These are phyloP conservation scores for Centella asiatica DNA, from an alignment of 129 eudicot genomes.

Conservation along the genomic window DNA sequence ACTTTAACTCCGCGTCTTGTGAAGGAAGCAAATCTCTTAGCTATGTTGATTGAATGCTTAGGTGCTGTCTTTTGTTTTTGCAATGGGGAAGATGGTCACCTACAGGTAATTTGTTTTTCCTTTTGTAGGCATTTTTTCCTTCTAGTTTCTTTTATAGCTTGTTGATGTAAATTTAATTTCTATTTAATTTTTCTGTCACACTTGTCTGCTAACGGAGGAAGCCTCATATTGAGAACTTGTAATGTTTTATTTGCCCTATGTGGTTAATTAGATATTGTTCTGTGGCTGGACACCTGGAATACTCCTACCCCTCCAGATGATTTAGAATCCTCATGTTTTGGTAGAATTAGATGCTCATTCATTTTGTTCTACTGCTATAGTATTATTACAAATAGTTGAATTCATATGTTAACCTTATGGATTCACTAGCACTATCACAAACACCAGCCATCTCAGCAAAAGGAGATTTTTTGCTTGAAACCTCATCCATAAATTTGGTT, in stretches of 20 bases:
- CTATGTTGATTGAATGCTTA: conserved; percentile 66
- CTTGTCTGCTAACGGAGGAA: neutral
- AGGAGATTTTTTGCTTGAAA: too few relatives aligned
- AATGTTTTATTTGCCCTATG: neutral
- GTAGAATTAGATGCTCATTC: too few relatives aligned
- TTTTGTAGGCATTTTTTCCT: neutral
- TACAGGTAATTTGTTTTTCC: conserved; percentile 44
- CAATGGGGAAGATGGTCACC: conserved; percentile 65
- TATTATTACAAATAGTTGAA: too few relatives aligned
- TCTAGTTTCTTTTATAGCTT: neutral
- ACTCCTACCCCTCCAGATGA: too few relatives aligned
- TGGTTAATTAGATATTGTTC: too few relatives aligned
- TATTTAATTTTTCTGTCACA: neutral
- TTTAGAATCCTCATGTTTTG: too few relatives aligned
- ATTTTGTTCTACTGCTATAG: too few relatives aligned
- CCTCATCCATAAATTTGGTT: too few relatives aligned
- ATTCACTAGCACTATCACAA: too few relatives aligned
- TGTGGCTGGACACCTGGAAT: too few relatives aligned
- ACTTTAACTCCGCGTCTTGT: conserved; percentile 90
- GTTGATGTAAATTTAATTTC: neutral
- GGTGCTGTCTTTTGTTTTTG: conserved; percentile 56
- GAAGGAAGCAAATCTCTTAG: conserved; percentile 78
- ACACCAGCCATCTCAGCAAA: too few relatives aligned
- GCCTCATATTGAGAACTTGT: neutral
- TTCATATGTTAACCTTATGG: too few relatives aligned